A percentile compares a stretch with the other conserved stretches of the same genome.
phyloP scores from a whole-genome alignment of 164 flowering plant genomes.

The Aristolochia californica region DNA sequence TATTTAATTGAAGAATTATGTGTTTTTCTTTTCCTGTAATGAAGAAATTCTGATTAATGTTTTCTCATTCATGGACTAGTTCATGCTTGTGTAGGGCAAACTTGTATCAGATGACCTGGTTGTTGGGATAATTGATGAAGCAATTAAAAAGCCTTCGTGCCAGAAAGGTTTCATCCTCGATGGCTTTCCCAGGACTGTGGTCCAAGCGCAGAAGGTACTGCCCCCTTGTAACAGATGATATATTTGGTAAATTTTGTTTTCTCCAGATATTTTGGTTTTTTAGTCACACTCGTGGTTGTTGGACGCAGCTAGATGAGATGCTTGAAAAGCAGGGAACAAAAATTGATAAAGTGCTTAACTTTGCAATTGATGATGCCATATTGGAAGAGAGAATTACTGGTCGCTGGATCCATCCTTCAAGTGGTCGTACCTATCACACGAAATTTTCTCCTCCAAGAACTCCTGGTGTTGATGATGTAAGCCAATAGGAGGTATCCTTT shows the following conservation, averaged over 20 bases:
- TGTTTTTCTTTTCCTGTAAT: not conserved
- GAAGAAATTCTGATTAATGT: not conserved
- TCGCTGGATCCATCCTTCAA: conserved; percentile 89
- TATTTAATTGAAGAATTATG: not conserved
- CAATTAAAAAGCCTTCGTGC: conserved; percentile 83
- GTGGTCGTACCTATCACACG: conserved; percentile 89
- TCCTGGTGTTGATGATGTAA: conserved; percentile 94
- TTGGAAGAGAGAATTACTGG: conserved; percentile 97
- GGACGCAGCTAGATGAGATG: conserved; percentile 91
- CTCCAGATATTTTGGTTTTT: not conserved
- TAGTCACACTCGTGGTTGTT: not conserved
- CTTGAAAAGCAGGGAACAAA: conserved; percentile 69
- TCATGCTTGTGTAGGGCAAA: conserved; percentile 52
- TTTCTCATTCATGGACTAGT: conserved; percentile 4
- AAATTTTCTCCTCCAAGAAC: conserved; percentile 92
- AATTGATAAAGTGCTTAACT: conserved; percentile 92
- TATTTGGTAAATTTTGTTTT: too few relatives aligned
- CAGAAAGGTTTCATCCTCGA: conserved; percentile 95
- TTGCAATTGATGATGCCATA: conserved; percentile 87
- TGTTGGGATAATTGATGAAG: conserved; percentile 91
- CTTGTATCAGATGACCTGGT: conserved; percentile 96
- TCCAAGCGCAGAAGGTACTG: conserved; percentile 87
- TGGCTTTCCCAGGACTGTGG: conserved; percentile 92
- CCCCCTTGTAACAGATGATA: not conserved
- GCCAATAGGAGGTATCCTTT: conserved; percentile 5